Evolutionary conservation across 2,329 filamentous ascomycete genomes (phyloP).

Genomic region (Colletotrichum lini): DNA sequence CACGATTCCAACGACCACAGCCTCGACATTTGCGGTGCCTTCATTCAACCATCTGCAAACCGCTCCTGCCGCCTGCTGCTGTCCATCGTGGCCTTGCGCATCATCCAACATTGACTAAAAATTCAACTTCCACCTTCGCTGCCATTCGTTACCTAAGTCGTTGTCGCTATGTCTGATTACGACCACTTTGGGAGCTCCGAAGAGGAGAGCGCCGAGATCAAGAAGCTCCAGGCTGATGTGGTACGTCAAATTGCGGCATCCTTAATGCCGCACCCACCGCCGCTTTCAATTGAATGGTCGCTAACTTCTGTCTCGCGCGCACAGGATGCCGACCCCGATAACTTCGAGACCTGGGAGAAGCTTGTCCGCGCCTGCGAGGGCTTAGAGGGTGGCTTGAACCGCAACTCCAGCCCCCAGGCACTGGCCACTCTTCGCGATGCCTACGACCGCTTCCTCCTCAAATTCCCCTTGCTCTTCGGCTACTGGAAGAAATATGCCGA

Average conservation of each 20-base stretch:
- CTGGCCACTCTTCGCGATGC: conserved; percentile 88
- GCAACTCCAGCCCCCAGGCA: conserved; percentile 95
- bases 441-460: conserved; percentile 93
- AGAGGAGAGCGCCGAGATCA: conserved; percentile 86
- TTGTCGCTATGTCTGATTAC: conserved; percentile 76
- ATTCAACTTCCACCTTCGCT: conserved; percentile 1
- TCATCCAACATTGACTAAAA: not conserved
- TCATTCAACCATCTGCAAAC: conserved; percentile 32
- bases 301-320: conserved; percentile 12
- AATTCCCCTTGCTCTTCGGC: conserved; percentile 95
- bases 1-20: conserved; percentile 33
- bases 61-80: conserved; percentile 15
- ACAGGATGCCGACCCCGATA: conserved; percentile 82
- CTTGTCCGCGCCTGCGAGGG: conserved; percentile 86
- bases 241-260: conserved; percentile 66
- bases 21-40: conserved; percentile 28
- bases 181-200: conserved; percentile 79
- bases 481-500: conserved; percentile 99
- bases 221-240: conserved; percentile 82
- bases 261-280: conserved; percentile 4
- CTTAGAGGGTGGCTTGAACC: conserved; percentile 93
- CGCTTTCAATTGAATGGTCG: conserved; percentile 4
- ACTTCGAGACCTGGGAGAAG: conserved; percentile 96
- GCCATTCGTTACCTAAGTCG: conserved; percentile 31
- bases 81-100: conserved; percentile 12